Evolutionary conservation across 257 asterid species (phyloP), one percentile per base, ranked within the genome.

Genomic region (Craterostigma plantagineum): DNA sequence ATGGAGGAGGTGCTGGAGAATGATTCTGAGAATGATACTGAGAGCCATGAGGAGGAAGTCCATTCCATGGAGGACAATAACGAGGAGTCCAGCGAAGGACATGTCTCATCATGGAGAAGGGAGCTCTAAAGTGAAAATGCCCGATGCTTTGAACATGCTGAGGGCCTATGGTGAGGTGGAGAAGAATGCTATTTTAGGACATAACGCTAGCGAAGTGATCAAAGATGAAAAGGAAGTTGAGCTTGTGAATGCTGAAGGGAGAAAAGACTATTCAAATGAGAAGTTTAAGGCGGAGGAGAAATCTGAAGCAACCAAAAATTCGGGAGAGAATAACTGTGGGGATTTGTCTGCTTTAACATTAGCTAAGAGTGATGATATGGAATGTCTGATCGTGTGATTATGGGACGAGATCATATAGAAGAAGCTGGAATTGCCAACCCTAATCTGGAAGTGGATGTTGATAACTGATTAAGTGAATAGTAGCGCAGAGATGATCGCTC

Each of bases 1-100:
- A 61, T 65, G 11, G 92, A 72, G 63, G 91, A 70, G 58, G 77
- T 68, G 12, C 60, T 70, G 39, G 91, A 76, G 52, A 73, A 73
- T 53, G 70, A 63, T 18, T 70, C 91, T 49, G 93, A 73, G 45
- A 63, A 74, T 53, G 92, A 70, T 18, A 70, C 71, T 33, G 81
- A 45, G 58, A 70, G 84, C 43, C 78, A 58, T 16, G 81, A 66
- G 2, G 87, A 71, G 11, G 70, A 53, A 35, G 61, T 62, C 10
- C 76, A 66, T 51, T 72, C 73, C 0, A 34, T 62, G 39, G 90
- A 64, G 55, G 74, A 64, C 27, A 75, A 67, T 59, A 59, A 64
- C 51, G 77, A 65, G 50, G 72, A 42, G 10, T 33, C 16, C 33
- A 59, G 37, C 54, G 16, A 23, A 47, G 30, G 14, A 15, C 10